Base-by-base conservation (phyloP, 176 grass and related monocot species). In the Chloris gayana region DNA sequence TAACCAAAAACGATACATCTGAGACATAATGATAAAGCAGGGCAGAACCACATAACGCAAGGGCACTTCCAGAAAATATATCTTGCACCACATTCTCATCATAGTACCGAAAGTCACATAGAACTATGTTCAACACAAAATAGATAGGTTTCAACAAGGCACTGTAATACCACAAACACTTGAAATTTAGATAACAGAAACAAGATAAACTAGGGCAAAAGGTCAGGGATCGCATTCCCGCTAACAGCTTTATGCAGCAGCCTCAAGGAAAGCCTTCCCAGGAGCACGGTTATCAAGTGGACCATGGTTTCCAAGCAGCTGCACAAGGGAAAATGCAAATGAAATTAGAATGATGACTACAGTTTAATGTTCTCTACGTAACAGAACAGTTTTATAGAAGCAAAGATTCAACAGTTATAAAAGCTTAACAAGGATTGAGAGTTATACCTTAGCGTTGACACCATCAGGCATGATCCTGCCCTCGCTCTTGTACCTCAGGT, bases 401-500 rank as follows among this genome's bases (percentile, higher is more conserved):
- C n/a, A n/a, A n/a, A n/a, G n/a, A n/a, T n/a, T n/a, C n/a, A n/a
- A n/a, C n/a, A n/a, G n/a, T n/a, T n/a, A n/a, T n/a, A n/a, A n/a
- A n/a, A n/a, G n/a, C n/a, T n/a, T n/a, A n/a, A n/a, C n/a, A n/a
- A 14, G 22, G 15, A 22, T 18, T 21, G 18, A 29, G 31, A 29
- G 31, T 27, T 12, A 61, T 79, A 97, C 88, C 90, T 97, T 93
- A 0, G 93, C 87, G 9, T 97, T 93, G 73, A 93, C 90, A 76
- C 88, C 93, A 73, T 97, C 90, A 63, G 85, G 31, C n/a, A 80
- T 1, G 5, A 97, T 78, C 78, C 85, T 93, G 26, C 90, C 90
- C 76, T 93, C 88, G 9, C 83, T 93, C 93, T 97, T 97, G 72
- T 88, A 90, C 85, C 42, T 97, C 21, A 93, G 22, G 76, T 91